Evolutionary conservation across 768 basidiomycete species (phyloP), one percentile per base, ranked within the genome.

Genomic region (Amanita rubescens): DNA sequence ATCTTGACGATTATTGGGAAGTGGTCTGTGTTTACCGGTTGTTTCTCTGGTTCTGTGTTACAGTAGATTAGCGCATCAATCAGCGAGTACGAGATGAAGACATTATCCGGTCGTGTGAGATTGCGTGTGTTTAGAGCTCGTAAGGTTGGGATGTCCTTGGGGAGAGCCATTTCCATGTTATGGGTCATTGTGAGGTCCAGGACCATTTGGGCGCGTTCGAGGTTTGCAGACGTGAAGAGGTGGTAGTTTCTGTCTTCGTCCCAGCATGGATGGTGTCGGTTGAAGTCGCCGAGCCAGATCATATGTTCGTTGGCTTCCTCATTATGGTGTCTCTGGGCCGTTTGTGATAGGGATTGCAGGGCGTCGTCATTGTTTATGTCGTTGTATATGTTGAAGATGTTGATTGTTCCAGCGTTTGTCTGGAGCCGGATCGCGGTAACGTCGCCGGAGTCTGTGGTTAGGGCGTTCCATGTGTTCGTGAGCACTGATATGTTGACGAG

Each of bases 201-300:
- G 27, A 46, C 2, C 4, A 15, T 9, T n/a, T 46, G 45, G 5
- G 45, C 27, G 5, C 14, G 12, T 2, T n/a, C 7, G 1, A 46
- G 12, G 45, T 46, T 46, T 2, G 45, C 8, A 11, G 12, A 2
- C 4, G 58, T 62, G 14, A 68, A 65, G 0, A 71, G 60, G 4
- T 66, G 63, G 0, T 0, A 1, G 27, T 60, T 55, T 9, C 51
- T 43, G 0, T 58, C 47, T 33, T 58, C 37, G 19, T 75, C 72
- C 73, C 74, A 75, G 2, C 66, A 10, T 0, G 69, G 67, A 57
- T 73, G 70, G 46, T 75, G 71, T 1, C 64, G 54, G 57, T 75
- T 75, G 61, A 75, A 74, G 60, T 74, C 69, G 0, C 73, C 73
- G 0, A 65, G 54, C 68, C 65, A 69, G 5, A 73, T 47, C 22